Base-by-base conservation (phyloP, 331 rosid species). In the Rhamnella rubrinervis region DNA sequence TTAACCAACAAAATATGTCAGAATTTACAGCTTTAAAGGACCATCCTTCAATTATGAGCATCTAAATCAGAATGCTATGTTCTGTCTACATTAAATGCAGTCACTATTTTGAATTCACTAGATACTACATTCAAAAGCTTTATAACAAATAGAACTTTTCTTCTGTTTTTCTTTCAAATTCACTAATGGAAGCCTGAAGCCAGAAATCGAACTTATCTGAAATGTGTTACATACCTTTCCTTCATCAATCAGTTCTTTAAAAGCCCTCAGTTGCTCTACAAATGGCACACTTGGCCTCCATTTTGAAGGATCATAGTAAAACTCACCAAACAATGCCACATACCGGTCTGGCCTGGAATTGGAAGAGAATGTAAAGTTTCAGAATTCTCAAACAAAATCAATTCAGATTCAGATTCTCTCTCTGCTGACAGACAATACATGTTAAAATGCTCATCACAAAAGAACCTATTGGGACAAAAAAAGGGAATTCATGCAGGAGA, bases 261-360 rank as follows among this genome's bases (percentile, higher is more conserved):
- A 85, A 74, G 97, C 97, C 81, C 70, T 88, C 82, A 93, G 83
- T 66, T 93, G 98, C 75, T 88, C 97, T 77, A 81, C 88, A 66
- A 93, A 93, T 8, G 98, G 93, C 76, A 93, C 91, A 63, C 98
- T 93, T 8, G 89, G 81, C 79, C 98, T 93, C 98, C 97, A 93
- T 71, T 83, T 90, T 57, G 88, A 79, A 76, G 76, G 65, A 81
- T 93, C 95, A 68, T 90, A 88, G 20, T 0, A 74, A 80, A 58
- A 79, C 20, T 62, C 92, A 21, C 95, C 96, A 80, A 93, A 88
- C 68, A 85, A 6, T 49, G 96, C 15, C 55, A 84, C 98, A 55
- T 90, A 84, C 50, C 98, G 93, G 75, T 93, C 97, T 78, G 97
- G 98, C 98, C 98, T 93, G 82, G 52, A 77, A 51, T 39, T 31